phyloP scores from a whole-genome alignment of 2,329 filamentous ascomycete species.

The Botrytis galanthina region DNA sequence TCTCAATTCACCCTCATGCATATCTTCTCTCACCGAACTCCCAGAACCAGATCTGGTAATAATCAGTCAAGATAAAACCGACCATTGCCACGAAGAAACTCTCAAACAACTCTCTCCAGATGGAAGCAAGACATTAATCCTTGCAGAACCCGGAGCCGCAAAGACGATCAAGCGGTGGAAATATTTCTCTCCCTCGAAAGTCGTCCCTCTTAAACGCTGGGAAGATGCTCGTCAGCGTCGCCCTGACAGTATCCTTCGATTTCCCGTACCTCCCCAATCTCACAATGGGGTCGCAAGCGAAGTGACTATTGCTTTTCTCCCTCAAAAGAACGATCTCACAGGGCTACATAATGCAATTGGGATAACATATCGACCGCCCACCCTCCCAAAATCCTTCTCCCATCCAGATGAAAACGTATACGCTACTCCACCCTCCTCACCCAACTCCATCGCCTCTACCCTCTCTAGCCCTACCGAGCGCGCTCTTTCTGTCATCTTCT shows the following conservation, averaged over 20 bases:
- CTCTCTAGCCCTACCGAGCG: conserved; percentile 40
- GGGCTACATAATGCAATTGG: conserved; percentile 65
- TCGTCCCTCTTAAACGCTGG: conserved; percentile 48
- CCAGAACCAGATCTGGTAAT: conserved; percentile 55
- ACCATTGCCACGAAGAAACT: conserved; percentile 70
- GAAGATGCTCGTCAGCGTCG: conserved; percentile 40
- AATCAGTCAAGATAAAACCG: conserved; percentile 60
- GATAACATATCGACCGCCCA: conserved; percentile 63
- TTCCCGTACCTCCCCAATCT: conserved; percentile 54
- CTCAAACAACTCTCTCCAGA: conserved; percentile 59
- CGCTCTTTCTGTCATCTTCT: conserved; percentile 61
- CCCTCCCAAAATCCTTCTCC: neutral
- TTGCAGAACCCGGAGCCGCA: conserved; percentile 64
- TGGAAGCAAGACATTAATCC: conserved; percentile 57
- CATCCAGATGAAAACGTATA: conserved; percentile 15
- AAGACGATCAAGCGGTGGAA: conserved; percentile 66
- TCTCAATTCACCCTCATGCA: conserved; percentile 54
- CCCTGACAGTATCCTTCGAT: conserved; percentile 38
- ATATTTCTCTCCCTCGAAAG: conserved; percentile 57
- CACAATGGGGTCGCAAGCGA: conserved; percentile 58
- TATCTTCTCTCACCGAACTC: conserved; percentile 55
- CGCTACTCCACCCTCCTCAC: conserved; percentile 29
- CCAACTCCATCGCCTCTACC: conserved; percentile 30
- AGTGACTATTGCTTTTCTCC: conserved; percentile 67
- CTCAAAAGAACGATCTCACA: conserved; percentile 58